Conservation (phyloP, 331 rosid genomes). For the Malus hybrid region DNA sequence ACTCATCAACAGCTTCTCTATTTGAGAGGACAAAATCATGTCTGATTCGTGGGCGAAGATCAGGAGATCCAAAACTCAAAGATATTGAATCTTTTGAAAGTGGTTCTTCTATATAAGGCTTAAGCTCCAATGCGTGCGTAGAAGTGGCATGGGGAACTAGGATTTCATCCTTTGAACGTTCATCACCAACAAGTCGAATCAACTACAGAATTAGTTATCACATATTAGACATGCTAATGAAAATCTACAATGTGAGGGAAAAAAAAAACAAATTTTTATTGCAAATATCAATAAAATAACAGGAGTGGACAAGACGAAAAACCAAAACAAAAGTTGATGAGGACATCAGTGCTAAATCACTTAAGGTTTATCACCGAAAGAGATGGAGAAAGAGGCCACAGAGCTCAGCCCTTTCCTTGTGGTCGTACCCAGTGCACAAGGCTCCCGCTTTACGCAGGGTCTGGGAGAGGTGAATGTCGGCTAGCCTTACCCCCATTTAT, state of each 20-base stretch:
- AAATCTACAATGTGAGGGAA: background rate
- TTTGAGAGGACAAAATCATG: constrained; percentile 80
- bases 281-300: background rate
- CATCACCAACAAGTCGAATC: constrained; percentile 52
- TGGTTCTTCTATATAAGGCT: constrained; percentile 91
- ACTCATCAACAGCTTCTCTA: constrained; percentile 76
- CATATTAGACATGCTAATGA: constrained; percentile 16
- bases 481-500: too few species aligned
- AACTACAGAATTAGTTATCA: constrained; percentile 47
- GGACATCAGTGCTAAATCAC: too few species aligned
- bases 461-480: too few species aligned
- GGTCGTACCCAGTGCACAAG: too few species aligned
- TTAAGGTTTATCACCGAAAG: too few species aligned
- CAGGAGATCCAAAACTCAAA: constrained; percentile 47
- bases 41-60: constrained; percentile 92
- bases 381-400: too few species aligned
- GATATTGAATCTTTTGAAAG: constrained; percentile 57
- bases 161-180: constrained; percentile 40
- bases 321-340: too few species aligned
- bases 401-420: too few species aligned
- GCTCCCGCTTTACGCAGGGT: too few species aligned
- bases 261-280: background rate
- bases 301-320: background rate
- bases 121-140: constrained; percentile 76
- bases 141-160: constrained; percentile 25